A percentile compares a stretch with the other conserved stretches of the same genome.
Evolutionary conservation across 345 rosid genomes (phyloP).

Genomic region (Brassica nigra): DNA sequence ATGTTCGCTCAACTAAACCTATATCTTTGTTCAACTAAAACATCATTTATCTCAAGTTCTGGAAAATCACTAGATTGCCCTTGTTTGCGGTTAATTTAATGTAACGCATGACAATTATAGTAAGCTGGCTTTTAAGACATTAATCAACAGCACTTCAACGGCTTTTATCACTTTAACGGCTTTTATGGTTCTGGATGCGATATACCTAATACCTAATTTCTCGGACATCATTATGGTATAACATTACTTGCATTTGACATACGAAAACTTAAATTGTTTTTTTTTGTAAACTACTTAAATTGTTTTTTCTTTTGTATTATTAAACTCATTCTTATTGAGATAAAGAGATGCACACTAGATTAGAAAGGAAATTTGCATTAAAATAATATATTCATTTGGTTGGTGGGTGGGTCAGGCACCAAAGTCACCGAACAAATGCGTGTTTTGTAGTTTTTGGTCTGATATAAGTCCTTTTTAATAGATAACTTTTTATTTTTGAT

Average conservation of each 20-base stretch:
- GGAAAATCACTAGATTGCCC: background rate
- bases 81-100: constrained; percentile 31
- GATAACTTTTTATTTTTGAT: background rate
- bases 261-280: background rate
- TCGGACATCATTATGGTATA: constrained; percentile 11
- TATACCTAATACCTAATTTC: constrained; percentile 29
- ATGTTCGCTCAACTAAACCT: constrained; percentile 36
- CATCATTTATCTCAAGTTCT: constrained; percentile 7
- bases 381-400: constrained; percentile 12
- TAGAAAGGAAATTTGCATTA: background rate
- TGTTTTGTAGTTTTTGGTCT: constrained; percentile 28
- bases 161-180: background rate
- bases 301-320: background rate
- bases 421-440: constrained; percentile 25
- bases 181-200: constrained; percentile 13
- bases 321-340: background rate
- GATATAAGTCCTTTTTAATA: background rate
- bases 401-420: constrained; percentile 37
- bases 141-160: background rate
- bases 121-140: constrained; percentile 9
- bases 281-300: no score
- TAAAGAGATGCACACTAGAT: constrained; percentile 6
- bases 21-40: constrained; percentile 18
- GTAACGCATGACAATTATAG: constrained; percentile 3
- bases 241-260: constrained; percentile 25